Evolutionary conservation across 805 yeast genomes (phyloP).

Genomic region (Zygoascus biomembranicola): DNA sequence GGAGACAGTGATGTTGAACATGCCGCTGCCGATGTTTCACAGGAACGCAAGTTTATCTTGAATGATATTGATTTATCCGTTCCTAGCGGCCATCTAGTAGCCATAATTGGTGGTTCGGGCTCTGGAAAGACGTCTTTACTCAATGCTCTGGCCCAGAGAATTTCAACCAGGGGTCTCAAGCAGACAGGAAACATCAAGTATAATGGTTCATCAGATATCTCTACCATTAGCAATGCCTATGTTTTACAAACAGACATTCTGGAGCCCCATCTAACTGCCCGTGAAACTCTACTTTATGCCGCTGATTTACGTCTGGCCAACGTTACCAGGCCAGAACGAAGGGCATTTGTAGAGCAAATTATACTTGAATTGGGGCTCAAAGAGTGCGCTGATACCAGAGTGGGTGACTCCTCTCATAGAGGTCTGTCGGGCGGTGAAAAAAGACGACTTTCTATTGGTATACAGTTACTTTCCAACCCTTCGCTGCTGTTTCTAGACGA

Average conservation of each 20-base stretch:
- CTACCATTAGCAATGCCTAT: constrained; percentile 43
- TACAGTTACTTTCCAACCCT: constrained; percentile 70
- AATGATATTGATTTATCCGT: constrained; percentile 51
- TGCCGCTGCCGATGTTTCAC: neutral
- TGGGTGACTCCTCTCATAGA: constrained; percentile 44
- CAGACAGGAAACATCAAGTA: constrained; percentile 22
- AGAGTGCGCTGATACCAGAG: constrained; percentile 52
- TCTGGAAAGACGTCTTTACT: constrained; percentile 78
- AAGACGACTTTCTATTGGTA: constrained; percentile 66
- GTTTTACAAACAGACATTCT: constrained; percentile 70
- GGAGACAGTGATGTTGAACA: neutral
- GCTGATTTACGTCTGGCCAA: constrained; percentile 61
- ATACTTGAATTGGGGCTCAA: constrained; percentile 57
- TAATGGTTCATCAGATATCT: constrained; percentile 23
- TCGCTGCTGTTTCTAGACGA: constrained; percentile 73
- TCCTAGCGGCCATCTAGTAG: constrained; percentile 55
- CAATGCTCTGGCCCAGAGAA: constrained; percentile 37
- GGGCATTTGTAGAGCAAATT: constrained; percentile 47
- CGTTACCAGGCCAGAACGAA: constrained; percentile 36
- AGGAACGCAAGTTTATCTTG: constrained; percentile 31
- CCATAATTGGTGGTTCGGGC: constrained; percentile 84
- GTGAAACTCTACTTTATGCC: constrained; percentile 60
- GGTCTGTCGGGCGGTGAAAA: constrained; percentile 84
- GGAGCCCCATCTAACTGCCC: constrained; percentile 61
- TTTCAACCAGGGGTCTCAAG: constrained; percentile 18